Evolutionary conservation across 2,329 filamentous ascomycete species (phyloP), one percentile per base, ranked within the genome.

Genomic region (Exophiala dermatitidis): DNA sequence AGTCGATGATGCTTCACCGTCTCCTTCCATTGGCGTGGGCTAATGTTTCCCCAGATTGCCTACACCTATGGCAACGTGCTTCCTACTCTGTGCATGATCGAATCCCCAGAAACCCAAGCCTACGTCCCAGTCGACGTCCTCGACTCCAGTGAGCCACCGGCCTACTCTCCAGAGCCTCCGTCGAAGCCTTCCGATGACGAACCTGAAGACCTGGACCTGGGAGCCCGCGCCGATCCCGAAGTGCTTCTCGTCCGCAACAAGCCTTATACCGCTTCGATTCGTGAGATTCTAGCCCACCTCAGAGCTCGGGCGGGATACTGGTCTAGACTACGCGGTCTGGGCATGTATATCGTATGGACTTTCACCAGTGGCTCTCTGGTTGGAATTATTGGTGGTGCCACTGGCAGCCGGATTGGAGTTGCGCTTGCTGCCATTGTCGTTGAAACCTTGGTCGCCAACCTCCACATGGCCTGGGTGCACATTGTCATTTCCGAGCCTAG

Each of bases 381-480:
- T 49, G 68, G 68, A 50, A 64, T 81, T 59, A 64, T 85, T 62
- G 59, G 69, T 12, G 63, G 65, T 33, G 60, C 73, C 37, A 65
- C 80, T 19, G 70, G 76, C 54, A 68, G 73, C 52, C 65, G 73
- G 47, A 60, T 83, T 50, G 65, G 71, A 59, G 59, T 71, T 63
- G 66, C 72, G 29, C 37, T 86, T 50, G 73, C 74, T 50, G 76
- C 76, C 49, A 75, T 84, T 46, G 53, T 85, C 40, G 75, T 81
- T 29, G 76, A 79, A 48, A 68, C 91, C 26, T 68, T 79, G 19
- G 74, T 87, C 32, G 79, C 85, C 36, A 85, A 85, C 64, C 69
- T 91, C 54, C 79, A 82, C 67, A 80, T 90, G 61, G 79, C 82
- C 49, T 95, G 90, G 89, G 87, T 90, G 2, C 89, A 95, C 69